phyloP scores from a whole-genome alignment of 768 basidiomycete genomes.

The Paxillus ammoniavirescens region DNA sequence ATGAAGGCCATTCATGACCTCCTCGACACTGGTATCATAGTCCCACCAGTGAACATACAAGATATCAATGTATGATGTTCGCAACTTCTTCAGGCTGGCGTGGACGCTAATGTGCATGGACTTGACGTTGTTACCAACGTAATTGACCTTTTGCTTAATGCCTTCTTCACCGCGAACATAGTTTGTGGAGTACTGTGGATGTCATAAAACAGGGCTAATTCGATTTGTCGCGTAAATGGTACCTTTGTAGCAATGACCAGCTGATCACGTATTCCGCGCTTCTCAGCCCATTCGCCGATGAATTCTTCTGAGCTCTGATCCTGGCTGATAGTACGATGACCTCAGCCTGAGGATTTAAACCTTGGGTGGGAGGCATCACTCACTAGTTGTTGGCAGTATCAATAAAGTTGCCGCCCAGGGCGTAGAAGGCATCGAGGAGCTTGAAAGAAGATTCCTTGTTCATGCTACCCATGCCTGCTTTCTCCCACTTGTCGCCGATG shows the following conservation, averaged over 20 bases:
- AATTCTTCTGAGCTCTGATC: slow-evolving; percentile 54
- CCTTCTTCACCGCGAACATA: slow-evolving; percentile 12
- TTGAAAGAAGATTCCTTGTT: slow-evolving; percentile 43
- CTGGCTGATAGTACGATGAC: slow-evolving; percentile 34
- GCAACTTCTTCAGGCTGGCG: slow-evolving; percentile 46
- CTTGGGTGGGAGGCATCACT: slow-evolving; percentile 2
- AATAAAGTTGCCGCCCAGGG: slow-evolving; percentile 49
- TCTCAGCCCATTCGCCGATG: slow-evolving; percentile 51
- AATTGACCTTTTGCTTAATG: slow-evolving; percentile 26
- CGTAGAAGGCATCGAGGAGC: slow-evolving; percentile 43
- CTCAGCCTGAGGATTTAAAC: not conserved
- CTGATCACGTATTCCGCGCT: slow-evolving; percentile 43
- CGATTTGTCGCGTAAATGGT: not conserved
- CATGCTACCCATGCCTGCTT: slow-evolving; percentile 36
- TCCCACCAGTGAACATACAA: slow-evolving; percentile 58
- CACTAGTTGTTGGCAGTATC: slow-evolving; percentile 49
- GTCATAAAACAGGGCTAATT: not conserved
- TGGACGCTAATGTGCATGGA: slow-evolving; percentile 32
- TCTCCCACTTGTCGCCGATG: slow-evolving; percentile 40
- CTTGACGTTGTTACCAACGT: slow-evolving; percentile 39
- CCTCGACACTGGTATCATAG: slow-evolving; percentile 42
- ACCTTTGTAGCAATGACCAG: slow-evolving; percentile 50
- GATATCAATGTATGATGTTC: slow-evolving; percentile 60
- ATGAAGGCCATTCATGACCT: slow-evolving; percentile 47
- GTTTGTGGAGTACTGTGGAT: slow-evolving; percentile 20